Percentiles rank a stretch among this genome's conserved stretches.
Evolutionary conservation across 2,329 filamentous ascomycete species (phyloP).

Genomic region (Phoma herbarum): DNA sequence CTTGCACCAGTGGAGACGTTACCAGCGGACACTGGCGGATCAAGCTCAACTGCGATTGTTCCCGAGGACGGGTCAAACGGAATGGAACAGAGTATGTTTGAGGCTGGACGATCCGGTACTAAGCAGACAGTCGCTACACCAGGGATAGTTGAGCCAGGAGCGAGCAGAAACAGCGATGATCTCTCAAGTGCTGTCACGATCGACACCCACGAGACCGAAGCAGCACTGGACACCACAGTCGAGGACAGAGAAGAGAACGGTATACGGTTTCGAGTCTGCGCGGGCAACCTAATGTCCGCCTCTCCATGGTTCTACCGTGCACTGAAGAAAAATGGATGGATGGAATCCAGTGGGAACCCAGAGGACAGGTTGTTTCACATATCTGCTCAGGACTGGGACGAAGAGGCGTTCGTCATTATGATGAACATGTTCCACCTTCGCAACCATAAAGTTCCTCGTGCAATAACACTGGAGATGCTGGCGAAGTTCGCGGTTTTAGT

Average conservation of each 20-base stretch:
- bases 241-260: too few species aligned
- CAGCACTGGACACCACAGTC: too few species aligned
- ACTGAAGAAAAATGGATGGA: slow-evolving; percentile 7
- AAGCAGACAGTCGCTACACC: too few species aligned
- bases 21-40: too few species aligned
- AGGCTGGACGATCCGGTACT: too few species aligned
- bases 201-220: too few species aligned
- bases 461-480: slow-evolving; percentile 53
- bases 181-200: slow-evolving; percentile 1
- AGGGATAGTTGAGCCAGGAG: too few species aligned
- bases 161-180: too few species aligned
- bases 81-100: too few species aligned
- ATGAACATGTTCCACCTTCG: slow-evolving; percentile 59
- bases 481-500: slow-evolving; percentile 57
- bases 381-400: slow-evolving; percentile 39
- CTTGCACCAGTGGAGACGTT: too few species aligned
- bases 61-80: too few species aligned
- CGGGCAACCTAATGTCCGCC: slow-evolving; percentile 14
- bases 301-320: slow-evolving; percentile 17
- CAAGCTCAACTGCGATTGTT: too few species aligned
- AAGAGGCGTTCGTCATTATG: slow-evolving; percentile 53
- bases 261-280: slow-evolving; percentile 12
- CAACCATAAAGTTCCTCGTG: slow-evolving; percentile 51
- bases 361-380: slow-evolving; percentile 24
- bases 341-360: slow-evolving; percentile 5